Evolutionary conservation across 2,329 filamentous ascomycete species (phyloP).

Genomic region (Beauveria medogensis): DNA sequence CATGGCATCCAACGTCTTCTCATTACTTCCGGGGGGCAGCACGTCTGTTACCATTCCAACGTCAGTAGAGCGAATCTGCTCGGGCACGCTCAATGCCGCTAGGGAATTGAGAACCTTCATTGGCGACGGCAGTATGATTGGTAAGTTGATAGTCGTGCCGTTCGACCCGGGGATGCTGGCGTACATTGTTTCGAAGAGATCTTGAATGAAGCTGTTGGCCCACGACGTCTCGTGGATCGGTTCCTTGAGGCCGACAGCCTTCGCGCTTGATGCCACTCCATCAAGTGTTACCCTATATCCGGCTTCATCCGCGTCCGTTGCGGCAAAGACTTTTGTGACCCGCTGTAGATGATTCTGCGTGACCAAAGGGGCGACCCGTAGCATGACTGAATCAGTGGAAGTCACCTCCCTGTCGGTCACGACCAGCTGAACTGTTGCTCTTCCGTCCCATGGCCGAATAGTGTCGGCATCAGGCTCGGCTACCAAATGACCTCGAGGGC

Average conservation of each 20-base stretch:
- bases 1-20: too few species aligned
- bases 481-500: neutral
- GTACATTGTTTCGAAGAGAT: neutral
- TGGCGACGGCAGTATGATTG: neutral
- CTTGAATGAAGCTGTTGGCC: neutral
- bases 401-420: too few species aligned
- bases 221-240: neutral
- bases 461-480: too few species aligned
- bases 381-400: neutral
- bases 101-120: neutral
- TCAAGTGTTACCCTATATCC: neutral
- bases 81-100: neutral
- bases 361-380: neutral
- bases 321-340: neutral
- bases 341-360: neutral
- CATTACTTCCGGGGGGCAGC: too few species aligned
- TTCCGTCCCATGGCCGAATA: neutral
- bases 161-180: neutral
- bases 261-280: neutral
- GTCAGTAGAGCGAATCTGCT: neutral
- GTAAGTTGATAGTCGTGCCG: neutral
- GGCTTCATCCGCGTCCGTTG: too few species aligned
- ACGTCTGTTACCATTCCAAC: neutral
- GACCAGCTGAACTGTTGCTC: neutral
- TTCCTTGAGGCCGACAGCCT: neutral